These are phyloP conservation scores for Entonaema liquescens DNA, from an alignment of 495 filamentous ascomycete genomes.

Conservation along the genomic window DNA sequence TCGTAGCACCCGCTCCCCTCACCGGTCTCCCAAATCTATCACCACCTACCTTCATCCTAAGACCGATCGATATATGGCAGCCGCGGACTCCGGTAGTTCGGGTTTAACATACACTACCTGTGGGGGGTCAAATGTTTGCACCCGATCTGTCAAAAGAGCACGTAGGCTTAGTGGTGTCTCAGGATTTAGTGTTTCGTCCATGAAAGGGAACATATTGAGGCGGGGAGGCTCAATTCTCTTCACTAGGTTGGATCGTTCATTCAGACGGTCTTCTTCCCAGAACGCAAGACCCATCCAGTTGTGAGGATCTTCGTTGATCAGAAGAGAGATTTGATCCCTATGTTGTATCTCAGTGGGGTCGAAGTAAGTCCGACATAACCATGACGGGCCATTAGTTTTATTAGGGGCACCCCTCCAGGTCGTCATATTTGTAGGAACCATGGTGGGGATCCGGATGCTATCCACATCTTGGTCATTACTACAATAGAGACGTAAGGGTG, in stretches of 20 bases:
- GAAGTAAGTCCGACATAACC: neutral
- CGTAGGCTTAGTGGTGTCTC: too few species aligned
- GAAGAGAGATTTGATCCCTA: neutral
- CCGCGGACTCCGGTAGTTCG: neutral
- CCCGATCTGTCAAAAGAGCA: too few species aligned
- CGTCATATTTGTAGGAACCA: neutral
- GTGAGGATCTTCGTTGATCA: neutral
- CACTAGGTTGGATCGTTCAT: too few species aligned
- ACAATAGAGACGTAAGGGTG: neutral
- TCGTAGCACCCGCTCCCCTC: neutral
- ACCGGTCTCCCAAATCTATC: too few species aligned
- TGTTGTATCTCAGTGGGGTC: neutral
- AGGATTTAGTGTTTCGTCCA: too few species aligned
- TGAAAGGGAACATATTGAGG: too few species aligned
- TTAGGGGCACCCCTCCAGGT: neutral
- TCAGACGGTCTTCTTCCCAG: conserved; percentile 5
- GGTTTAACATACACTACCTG: neutral
- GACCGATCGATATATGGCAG: neutral
- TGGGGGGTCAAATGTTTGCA: too few species aligned
- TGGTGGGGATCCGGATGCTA: neutral
- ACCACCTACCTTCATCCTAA: neutral
- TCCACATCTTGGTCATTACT: neutral
- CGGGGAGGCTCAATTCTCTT: too few species aligned
- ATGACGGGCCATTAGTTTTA: neutral
- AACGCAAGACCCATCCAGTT: conserved; percentile 8